Evolutionary conservation across 2,329 filamentous ascomycete genomes (phyloP), one percentile per base, ranked within the genome.

Genomic region (Aquanectria penicillioides): DNA sequence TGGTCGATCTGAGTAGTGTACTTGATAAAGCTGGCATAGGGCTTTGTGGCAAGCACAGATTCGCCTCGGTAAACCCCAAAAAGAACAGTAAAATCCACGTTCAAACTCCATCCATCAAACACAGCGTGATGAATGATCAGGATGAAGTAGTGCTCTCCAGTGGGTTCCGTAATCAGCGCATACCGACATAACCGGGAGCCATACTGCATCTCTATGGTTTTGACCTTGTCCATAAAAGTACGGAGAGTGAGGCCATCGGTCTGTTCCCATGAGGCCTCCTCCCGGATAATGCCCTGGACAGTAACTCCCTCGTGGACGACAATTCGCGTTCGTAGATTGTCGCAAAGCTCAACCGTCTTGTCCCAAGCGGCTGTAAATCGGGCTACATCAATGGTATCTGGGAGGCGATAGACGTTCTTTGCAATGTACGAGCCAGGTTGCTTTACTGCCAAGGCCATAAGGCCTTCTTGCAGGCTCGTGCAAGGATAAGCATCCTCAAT

Each of bases 401-500:
- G 37, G 6, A 51, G 15, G 8, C 15, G 17, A 10, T 47, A 36
- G 13, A 59, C 40, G 15, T 37, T 22, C 36, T 50, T 52, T 8
- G 47, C 49, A 15, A 59, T 50, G 18, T 62, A 62, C 6, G 38
- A 44, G 12, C 54, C 51, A 17, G 52, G 34, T 18, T 44, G 56
- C 41, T 56, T 56, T 11, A 43, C 38, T 12, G 57, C 48, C 15
- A 59, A 31, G 6, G 59, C 67, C 23, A 79, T 59, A 3, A 79
- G 64, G 2, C 75, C 74, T 52, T 73, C 72, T 31, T 79, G 76
- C 0, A 78, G 51, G 1, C 72, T 60, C 0, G 75, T 73, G 55
- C 73, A 75, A 3, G 76, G 77, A 29, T 73, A 77, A 0, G 72
- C 53, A 50, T 78, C 75, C 23, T 74, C 66, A 9, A 73, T 58